Base-by-base conservation (phyloP, 2,329 filamentous ascomycete species). In the Colletotrichum tanaceti region DNA sequence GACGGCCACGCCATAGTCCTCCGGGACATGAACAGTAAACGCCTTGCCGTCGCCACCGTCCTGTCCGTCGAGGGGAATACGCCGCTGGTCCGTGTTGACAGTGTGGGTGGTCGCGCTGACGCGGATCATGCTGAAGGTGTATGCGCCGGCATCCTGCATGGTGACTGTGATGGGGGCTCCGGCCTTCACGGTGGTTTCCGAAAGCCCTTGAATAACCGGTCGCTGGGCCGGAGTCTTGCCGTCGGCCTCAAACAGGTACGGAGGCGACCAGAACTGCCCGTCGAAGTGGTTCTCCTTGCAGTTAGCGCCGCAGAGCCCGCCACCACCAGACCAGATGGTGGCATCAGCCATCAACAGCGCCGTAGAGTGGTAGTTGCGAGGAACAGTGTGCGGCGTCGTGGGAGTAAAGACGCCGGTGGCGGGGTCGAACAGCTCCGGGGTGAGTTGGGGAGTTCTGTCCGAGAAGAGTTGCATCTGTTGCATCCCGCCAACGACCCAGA, bases 21-120 rank as follows among this genome's bases (percentile, higher is more conserved):
- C 70, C 0, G 85, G 85, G 1, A 86, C 74, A 0, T 72, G 74
- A 6, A 85, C 73, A 0, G 73, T 78, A 58, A 83, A 85, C 1
- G 18, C 13, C 22, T 32, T 24, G 28, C 49, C 57, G 18, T 65
- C 57, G 28, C 63, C 63, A 14, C 58, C 43, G 2, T 65, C 75
- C 4, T 73, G 77, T 0, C 75, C 75, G 1, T 74, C 77, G n/a
- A 87, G 74, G 11, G 83, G 78, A 52, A 88, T 78, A 3, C 86
- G 81, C 24, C 87, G 75, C 77, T 89, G 86, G 73, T 89, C 87
- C 0, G 84, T 88, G 71, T 89, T 86, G 53, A 89, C 81, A 0
- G 85, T 82, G 73, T 88, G 86, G 0, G 87, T 89, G 3, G 79
- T 77, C 1, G 79, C 81, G 1, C 85, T 82, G 58, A 82, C 79